A percentile compares a stretch with the other conserved stretches of the same genome.
Evolutionary conservation across 1,284 basidiomycete genomes (phyloP).

Genomic region (Rhodotorula sp.): DNA sequence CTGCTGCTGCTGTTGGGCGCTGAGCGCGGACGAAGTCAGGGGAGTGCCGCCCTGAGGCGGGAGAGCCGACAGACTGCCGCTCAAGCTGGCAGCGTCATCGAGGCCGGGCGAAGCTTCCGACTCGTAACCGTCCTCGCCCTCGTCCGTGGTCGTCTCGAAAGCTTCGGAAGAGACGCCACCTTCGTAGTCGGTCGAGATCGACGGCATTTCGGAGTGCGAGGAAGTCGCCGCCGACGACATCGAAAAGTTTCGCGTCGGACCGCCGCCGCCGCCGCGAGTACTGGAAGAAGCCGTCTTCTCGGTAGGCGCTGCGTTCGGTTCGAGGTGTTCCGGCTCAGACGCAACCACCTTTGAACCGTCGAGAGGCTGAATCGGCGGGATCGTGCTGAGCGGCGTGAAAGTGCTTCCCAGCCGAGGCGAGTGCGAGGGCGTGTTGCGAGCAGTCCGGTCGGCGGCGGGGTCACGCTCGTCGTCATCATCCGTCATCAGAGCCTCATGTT

Average conservation of each 20-base stretch:
- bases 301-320: not conserved
- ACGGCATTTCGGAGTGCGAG: not conserved
- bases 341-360: not conserved
- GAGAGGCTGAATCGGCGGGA: constrained; percentile 16
- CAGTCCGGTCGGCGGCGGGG: constrained; percentile 18
- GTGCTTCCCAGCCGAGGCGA: not conserved
- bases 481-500: not conserved
- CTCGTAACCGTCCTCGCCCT: constrained; percentile 18
- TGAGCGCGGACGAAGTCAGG: too few relatives aligned
- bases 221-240: constrained; percentile 26
- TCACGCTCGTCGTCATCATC: not conserved
- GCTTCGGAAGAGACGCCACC: constrained; percentile 20
- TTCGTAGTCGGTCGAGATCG: constrained; percentile 20
- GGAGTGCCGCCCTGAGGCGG: not conserved
- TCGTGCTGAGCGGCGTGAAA: not conserved
- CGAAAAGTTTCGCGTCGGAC: constrained; percentile 5
- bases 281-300: not conserved
- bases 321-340: not conserved
- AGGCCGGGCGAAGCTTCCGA: constrained; percentile 1
- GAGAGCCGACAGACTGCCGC: constrained; percentile 5
- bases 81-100: constrained; percentile 21
- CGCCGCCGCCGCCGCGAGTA: not conserved
- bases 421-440: constrained; percentile 26
- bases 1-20: not conserved
- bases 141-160: constrained; percentile 31